phyloP scores from a whole-genome alignment of 208 protist genomes.

The Wallacemonas sp. region DNA sequence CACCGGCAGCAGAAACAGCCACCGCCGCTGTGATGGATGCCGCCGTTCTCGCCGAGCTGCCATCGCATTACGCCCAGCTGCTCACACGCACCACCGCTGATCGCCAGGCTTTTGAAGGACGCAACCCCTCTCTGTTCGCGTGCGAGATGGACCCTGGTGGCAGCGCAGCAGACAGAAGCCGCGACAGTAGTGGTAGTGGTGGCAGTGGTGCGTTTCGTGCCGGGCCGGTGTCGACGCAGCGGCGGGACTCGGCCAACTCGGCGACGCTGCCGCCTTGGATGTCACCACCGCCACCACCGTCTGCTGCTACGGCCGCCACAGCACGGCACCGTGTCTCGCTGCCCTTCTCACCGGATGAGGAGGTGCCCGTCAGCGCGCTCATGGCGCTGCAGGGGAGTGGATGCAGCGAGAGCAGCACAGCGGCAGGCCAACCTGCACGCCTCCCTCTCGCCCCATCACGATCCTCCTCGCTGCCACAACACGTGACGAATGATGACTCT shows the following conservation, averaged over 20 bases:
- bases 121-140: background rate
- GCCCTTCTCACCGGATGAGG: conserved; percentile 1
- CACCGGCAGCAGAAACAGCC: background rate
- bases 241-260: background rate
- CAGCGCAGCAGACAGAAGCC: background rate
- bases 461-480: too few species aligned
- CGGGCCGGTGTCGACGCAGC: background rate
- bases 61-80: background rate
- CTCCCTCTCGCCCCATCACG: too few species aligned
- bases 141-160: background rate
- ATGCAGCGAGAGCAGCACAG: background rate
- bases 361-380: background rate
- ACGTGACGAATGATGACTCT: too few species aligned
- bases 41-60: background rate
- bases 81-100: background rate
- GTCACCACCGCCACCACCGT: background rate
- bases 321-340: background rate
- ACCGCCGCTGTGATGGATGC: background rate
- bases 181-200: too few species aligned
- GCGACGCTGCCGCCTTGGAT: background rate
- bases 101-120: background rate
- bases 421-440: too few species aligned
- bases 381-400: background rate
- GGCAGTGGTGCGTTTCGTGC: too few species aligned
- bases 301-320: background rate